Evolutionary conservation across 108 stramenopile genomes (phyloP), one percentile per base, ranked within the genome.

Genomic region (Seminavis robusta): DNA sequence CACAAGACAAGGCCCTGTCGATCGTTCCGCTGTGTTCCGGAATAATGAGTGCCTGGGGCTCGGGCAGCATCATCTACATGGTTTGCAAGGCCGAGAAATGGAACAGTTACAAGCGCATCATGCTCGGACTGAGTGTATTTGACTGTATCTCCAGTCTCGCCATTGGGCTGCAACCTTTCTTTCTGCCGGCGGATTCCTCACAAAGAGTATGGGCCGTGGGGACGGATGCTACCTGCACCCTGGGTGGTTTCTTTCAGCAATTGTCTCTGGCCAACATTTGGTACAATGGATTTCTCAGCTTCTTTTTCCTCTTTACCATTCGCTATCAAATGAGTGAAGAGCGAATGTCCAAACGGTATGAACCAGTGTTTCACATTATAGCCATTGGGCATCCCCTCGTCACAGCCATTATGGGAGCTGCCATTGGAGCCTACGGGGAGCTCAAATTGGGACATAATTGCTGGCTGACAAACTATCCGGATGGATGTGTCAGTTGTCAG

Each of bases 221-320:
- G 4, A 62, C 16, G 0, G 15, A 61, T 1, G 61, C 53, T 2
- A 54, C 65, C 9, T 73, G 72, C 50, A 38, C 52, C 17, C 20
- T 47, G 15, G 13, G 44, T 26, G 72, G 65, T 0, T 52, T 73
- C 19, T 47, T 73, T 15, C 41, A 42, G 7, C 59, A 73, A 15
- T 20, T 66, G 25, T 26, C 46, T n/a, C 33, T 65, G 42, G 33
- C 72, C 1, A 41, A 33, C 29, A 27, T 52, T 4, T 47, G 61
- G 0, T 73, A 73, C 65, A 67, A 66, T 27, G 52, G 52, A 0
- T 52, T 53, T 11, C 51, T 73, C 11, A 31, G 42, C 19, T 59
- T 51, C 19, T 72, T 60, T 40, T 73, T 47, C 30, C 44, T 66
- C 24, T 28, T 65, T n/a, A 41, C 58, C 1, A 42, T 60, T 36